Evolutionary conservation across 345 rosid species (phyloP), one percentile per base, ranked within the genome.

Genomic region (Rhizophora mangle): DNA sequence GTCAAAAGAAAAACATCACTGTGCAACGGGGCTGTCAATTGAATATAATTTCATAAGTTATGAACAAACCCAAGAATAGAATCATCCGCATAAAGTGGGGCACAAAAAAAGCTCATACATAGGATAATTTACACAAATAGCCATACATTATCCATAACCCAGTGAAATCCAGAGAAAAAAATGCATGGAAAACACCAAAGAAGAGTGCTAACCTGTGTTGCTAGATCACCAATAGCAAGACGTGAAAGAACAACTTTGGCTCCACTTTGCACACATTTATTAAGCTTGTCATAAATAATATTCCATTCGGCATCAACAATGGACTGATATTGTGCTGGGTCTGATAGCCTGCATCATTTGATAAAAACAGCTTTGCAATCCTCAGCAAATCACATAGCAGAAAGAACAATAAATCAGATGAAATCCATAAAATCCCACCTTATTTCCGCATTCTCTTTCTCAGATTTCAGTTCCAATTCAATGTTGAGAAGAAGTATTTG

Each of bases 271-370:
- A 85, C 93, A 69, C 98, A 96, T 84, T 92, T 93, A 80, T 96
- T 98, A 82, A 96, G 75, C 81, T 96, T 96, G 82, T 96, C 97
- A 77, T 92, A 96, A 67, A 96, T 96, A 67, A 96, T 96, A 86
- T 92, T 93, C 99, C 99, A 96, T 70, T 96, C 99, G 13, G 99
- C 99, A 83, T 96, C 99, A 79, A 96, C 99, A 76, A 96, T 96
- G 69, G 99, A 96, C 76, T 96, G 99, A 72, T 96, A 92, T 68
- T 92, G 93, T 32, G 90, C 86, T 72, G 99, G 99, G 86, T 96
- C 97, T 64, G 97, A 83, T 72, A 96, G 84, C 78, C 99, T 96
- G 86, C 69, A 66, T 52, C 60, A 69, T 30, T 26, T 70, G 53
- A 70, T 22, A 34, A 63, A 61, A 46, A 65, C 68, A 69, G 34